A percentile compares a stretch with the other conserved stretches of the same genome.
Evolutionary conservation across 352 stramenopile genomes (phyloP).

Genomic region (Pythium guiyangense): DNA sequence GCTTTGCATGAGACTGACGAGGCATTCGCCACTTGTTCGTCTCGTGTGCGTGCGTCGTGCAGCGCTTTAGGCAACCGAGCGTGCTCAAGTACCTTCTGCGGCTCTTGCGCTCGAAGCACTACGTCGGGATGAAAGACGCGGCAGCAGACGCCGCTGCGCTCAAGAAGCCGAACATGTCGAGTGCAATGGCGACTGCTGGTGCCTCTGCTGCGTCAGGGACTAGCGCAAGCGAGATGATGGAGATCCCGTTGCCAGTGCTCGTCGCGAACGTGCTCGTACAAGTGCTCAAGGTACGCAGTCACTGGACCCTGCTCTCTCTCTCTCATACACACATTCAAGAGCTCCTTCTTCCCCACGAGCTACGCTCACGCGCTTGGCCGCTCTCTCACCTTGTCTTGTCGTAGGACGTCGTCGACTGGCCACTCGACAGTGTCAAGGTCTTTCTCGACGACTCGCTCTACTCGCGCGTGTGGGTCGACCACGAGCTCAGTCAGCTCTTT

Average conservation of each 20-base stretch:
- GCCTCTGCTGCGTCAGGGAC: constrained; percentile 6
- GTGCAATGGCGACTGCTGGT: neutral
- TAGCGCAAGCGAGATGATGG: constrained; percentile 24
- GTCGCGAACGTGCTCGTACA: constrained; percentile 66
- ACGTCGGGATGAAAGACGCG: constrained; percentile 41
- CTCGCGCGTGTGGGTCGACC: constrained; percentile 78
- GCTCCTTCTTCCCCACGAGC: neutral
- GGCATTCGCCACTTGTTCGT: too few species aligned
- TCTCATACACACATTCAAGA: too few species aligned
- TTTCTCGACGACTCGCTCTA: constrained; percentile 84
- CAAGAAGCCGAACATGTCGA: constrained; percentile 25
- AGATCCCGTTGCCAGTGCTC: constrained; percentile 67
- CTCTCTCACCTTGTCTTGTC: neutral
- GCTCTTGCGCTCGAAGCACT: constrained; percentile 77
- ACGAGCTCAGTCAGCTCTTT: constrained; percentile 75
- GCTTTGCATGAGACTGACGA: too few species aligned
- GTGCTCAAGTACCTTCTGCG: constrained; percentile 78
- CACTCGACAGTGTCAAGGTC: constrained; percentile 81
- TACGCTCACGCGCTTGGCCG: too few species aligned
- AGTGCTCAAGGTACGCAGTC: constrained; percentile 46
- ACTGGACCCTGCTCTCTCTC: too few species aligned
- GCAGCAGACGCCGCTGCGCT: constrained; percentile 1
- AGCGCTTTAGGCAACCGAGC: constrained; percentile 46
- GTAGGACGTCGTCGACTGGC: constrained; percentile 50
- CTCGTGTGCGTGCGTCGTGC: neutral